Conservation (phyloP, 768 basidiomycete species). For the Lactarius evosmus region DNA sequence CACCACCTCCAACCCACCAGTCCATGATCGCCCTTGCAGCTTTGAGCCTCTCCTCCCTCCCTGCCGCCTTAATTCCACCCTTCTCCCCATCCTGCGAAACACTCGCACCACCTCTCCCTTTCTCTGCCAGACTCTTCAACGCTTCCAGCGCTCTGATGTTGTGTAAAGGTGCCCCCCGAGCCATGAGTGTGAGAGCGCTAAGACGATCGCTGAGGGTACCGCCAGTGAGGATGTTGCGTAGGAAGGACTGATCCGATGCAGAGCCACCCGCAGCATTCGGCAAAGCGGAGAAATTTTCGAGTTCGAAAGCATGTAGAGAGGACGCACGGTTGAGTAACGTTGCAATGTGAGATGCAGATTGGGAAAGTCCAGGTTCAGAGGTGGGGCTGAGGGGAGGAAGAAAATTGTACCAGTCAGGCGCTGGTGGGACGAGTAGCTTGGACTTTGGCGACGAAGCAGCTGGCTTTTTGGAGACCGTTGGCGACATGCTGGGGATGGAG, state of each 20-base stretch:
- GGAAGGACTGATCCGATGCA: slow-evolving; percentile 10
- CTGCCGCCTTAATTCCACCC: slow-evolving; percentile 31
- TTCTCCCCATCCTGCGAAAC: slow-evolving; percentile 19
- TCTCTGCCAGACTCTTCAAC: slow-evolving; percentile 71
- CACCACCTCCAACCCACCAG: slow-evolving; percentile 98
- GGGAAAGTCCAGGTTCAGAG: slow-evolving; percentile 33
- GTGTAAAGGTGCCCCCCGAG: slow-evolving; percentile 66
- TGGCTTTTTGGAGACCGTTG: background rate
- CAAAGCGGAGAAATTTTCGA: slow-evolving; percentile 56
- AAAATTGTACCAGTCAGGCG: slow-evolving; percentile 55
- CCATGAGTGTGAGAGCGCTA: slow-evolving; percentile 42
- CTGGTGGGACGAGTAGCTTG: slow-evolving; percentile 35
- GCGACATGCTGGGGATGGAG: background rate
- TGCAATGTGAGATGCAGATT: slow-evolving; percentile 45
- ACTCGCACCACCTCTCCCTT: slow-evolving; percentile 69
- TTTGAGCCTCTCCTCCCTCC: slow-evolving; percentile 89
- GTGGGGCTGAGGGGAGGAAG: slow-evolving; percentile 41
- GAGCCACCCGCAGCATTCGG: slow-evolving; percentile 35
- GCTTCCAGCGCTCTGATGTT: slow-evolving; percentile 77
- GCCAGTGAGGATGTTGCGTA: slow-evolving; percentile 16
- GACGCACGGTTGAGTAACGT: slow-evolving; percentile 46
- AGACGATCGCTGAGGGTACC: slow-evolving; percentile 40
- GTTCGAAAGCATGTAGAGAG: slow-evolving; percentile 43
- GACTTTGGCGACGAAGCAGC: slow-evolving; percentile 18
- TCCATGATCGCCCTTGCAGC: slow-evolving; percentile 89